Evolutionary conservation across 345 rosid genomes (phyloP), one percentile per base, ranked within the genome.

Genomic region (Geranium rotundifolium): DNA sequence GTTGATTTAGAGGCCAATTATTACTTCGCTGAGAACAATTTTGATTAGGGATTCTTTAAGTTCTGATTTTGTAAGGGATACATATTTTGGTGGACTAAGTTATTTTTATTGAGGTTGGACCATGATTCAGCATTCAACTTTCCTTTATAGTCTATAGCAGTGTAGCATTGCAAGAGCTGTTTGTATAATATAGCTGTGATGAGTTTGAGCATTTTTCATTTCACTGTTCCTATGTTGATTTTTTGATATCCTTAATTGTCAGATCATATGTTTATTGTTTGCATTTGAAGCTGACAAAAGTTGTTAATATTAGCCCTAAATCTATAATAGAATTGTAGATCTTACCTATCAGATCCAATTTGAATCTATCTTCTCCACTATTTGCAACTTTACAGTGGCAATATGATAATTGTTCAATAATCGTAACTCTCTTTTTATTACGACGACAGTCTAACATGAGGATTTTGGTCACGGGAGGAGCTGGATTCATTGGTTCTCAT

Each of bases 401-500:
- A 14, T 46, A 14, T 46, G 52, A 46, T 46, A 12, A 12, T 46
- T 20, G 17, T 57, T 19, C 16, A 19, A 19, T 63, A 23, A 15
- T 20, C 18, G 15, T 54, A 15, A 7, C 15, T 17, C 31, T 19
- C 62, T 60, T 59, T 60, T 64, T 70, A 62, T 23, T 65, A 62
- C 68, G 29, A 56, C 75, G 55, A 49, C 77, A 89, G 98, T 85
- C 97, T 19, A 92, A 92, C 66, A 85, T 89, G 97, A 87, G 98
- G 74, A 92, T 92, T 68, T 82, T 92, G 79, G 82, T 89, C 57
- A 87, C 95, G 39, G 98, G 98, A 70, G 97, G 97, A 64, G 95
- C 98, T 77, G 97, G 96, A 63, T 91, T 87, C 79, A 91, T 91
- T 27, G 98, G 98, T 23, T 91, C 98, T 67, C 96, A 91, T 69